phyloP scores from a whole-genome alignment of 2,329 filamentous ascomycete species.

The Graphium sp. region DNA sequence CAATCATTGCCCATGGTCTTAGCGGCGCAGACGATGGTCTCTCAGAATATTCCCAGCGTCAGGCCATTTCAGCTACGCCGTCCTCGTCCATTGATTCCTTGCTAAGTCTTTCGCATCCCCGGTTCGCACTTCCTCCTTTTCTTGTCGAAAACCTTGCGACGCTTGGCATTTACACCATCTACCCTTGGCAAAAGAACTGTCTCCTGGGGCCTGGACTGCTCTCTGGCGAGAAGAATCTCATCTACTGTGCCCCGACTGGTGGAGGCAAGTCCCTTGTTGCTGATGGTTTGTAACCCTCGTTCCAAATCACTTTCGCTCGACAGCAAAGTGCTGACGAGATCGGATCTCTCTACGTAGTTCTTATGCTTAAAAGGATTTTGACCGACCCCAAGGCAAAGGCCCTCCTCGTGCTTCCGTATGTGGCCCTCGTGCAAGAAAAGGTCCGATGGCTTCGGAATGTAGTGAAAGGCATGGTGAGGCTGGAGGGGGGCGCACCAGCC shows the following conservation, averaged over 20 bases:
- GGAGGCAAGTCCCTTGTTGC: conserved; percentile 66
- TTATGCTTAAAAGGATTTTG: conserved; percentile 59
- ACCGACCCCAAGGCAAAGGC: conserved; percentile 47
- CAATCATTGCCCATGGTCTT: conserved; percentile 22
- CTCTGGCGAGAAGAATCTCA: conserved; percentile 47
- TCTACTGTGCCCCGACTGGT: conserved; percentile 68
- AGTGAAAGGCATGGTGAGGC: conserved; percentile 39
- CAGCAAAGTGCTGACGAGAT: conserved; percentile 1
- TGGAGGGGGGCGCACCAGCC: too few relatives aligned
- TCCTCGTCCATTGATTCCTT: conserved; percentile 31
- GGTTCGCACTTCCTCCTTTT: conserved; percentile 42
- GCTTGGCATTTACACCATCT: conserved; percentile 56
- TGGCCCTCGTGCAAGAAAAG: conserved; percentile 68
- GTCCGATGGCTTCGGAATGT: conserved; percentile 55
- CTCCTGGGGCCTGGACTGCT: conserved; percentile 51
- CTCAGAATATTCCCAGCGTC: conserved; percentile 42
- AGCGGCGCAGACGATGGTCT: conserved; percentile 8
- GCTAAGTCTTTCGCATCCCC: conserved; percentile 43
- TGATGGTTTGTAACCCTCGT: conserved; percentile 21
- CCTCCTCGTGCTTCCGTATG: conserved; percentile 58
- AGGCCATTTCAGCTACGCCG: conserved; percentile 32
- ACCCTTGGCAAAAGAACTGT: conserved; percentile 66
- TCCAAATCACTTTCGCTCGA: not conserved
- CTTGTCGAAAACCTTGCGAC: conserved; percentile 47
- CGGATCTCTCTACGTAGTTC: conserved; percentile 28